Conservation (phyloP, 2,329 filamentous ascomycete genomes). For the Dactylella cylindrospora region DNA sequence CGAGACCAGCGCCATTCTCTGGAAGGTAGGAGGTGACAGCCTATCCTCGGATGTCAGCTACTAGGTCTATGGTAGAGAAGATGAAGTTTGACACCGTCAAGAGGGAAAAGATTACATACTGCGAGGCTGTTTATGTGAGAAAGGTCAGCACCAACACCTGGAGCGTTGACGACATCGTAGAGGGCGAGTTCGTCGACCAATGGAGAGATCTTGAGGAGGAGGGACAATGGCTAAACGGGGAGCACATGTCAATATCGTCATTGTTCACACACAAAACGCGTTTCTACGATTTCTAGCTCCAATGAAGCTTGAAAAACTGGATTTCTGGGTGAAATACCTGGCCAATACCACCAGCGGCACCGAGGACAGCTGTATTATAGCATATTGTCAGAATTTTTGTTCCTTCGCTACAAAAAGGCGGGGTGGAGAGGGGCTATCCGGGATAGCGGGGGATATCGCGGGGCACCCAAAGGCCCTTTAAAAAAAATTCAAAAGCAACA, state of each 20-base stretch:
- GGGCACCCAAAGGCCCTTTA: constrained; percentile 7
- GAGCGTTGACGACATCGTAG: constrained; percentile 99
- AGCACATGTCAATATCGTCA: constrained; percentile 13
- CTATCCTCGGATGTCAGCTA: constrained; percentile 59
- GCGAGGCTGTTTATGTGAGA: constrained; percentile 94
- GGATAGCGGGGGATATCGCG: constrained; percentile 14
- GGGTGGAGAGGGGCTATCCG: constrained; percentile 31
- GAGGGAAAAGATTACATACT: constrained; percentile 57
- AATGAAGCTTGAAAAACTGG: constrained; percentile 8
- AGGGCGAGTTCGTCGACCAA: constrained; percentile 89
- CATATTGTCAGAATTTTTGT: constrained; percentile 20
- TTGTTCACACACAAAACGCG: too few relatives aligned
- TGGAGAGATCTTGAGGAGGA: constrained; percentile 88
- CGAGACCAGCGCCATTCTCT: constrained; percentile 76
- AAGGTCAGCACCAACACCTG: constrained; percentile 91
- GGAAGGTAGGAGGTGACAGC: constrained; percentile 87
- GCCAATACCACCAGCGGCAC: constrained; percentile 96
- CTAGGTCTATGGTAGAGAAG: constrained; percentile 47
- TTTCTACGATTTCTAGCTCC: constrained; percentile 12
- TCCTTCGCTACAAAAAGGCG: constrained; percentile 7
- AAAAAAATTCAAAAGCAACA: constrained; percentile 12
- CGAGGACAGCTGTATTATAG: constrained; percentile 68
- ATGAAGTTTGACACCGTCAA: constrained; percentile 5
- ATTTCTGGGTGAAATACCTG: constrained; percentile 65
- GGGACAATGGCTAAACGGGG: constrained; percentile 75